Percentiles rank a stretch among this genome's conserved stretches.
Conservation (phyloP, 805 yeast genomes). For the Brettanomyces sp. region DNA sequence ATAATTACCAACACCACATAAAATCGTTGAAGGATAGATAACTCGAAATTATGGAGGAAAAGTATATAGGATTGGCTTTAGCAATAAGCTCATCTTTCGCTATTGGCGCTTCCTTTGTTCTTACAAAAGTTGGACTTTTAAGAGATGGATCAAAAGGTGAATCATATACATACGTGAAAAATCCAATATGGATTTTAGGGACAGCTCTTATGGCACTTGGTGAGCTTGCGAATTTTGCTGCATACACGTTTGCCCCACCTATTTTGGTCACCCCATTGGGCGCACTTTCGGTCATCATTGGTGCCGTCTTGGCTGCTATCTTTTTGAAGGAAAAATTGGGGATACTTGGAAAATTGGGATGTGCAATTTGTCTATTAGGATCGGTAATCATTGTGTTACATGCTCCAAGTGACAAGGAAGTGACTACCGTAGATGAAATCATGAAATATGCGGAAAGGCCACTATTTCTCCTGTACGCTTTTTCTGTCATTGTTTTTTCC, state of each 20-base stretch:
- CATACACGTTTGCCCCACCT: slow-evolving; percentile 92
- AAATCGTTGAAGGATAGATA: no score
- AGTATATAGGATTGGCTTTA: slow-evolving; percentile 79
- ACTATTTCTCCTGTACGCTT: slow-evolving; percentile 58
- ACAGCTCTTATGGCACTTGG: slow-evolving; percentile 86
- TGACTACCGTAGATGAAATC: slow-evolving; percentile 81
- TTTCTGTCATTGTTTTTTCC: slow-evolving; percentile 56
- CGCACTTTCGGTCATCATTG: slow-evolving; percentile 82
- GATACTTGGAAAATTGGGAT: slow-evolving; percentile 81
- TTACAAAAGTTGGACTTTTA: slow-evolving; percentile 78
- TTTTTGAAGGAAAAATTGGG: slow-evolving; percentile 84
- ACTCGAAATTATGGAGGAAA: slow-evolving; percentile 50
- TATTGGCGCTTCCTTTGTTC: slow-evolving; percentile 81
- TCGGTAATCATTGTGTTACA: slow-evolving; percentile 81
- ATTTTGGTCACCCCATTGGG: slow-evolving; percentile 88
- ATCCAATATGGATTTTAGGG: slow-evolving; percentile 94
- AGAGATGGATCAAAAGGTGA: slow-evolving; percentile 58
- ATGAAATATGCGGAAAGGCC: slow-evolving; percentile 72
- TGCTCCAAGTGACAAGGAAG: slow-evolving; percentile 92
- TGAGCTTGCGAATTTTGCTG: slow-evolving; percentile 87
- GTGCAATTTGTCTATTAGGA: slow-evolving; percentile 84
- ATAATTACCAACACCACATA: no score
- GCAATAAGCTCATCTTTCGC: slow-evolving; percentile 85
- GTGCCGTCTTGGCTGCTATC: slow-evolving; percentile 81
- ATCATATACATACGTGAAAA: slow-evolving; percentile 68